Conservation (phyloP, 140 eudicot genomes). For the Oenanthe javanica region DNA sequence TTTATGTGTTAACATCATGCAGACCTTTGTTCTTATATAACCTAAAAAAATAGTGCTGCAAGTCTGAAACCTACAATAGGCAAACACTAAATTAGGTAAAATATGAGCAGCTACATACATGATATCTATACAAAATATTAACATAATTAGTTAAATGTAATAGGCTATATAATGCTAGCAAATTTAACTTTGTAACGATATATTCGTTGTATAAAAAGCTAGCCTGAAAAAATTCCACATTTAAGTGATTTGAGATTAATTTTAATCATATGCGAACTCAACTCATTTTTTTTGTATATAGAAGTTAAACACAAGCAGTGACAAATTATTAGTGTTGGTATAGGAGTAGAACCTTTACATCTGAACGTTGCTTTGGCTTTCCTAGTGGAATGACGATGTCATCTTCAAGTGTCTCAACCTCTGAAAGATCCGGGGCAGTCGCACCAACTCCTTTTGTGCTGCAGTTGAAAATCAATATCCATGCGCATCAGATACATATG, state of each 20-base stretch:
- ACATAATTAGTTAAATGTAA: too few relatives aligned
- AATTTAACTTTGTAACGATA: constrained; percentile 24
- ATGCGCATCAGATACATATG: background rate
- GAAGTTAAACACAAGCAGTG: background rate
- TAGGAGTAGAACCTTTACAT: background rate
- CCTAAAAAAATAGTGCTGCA: too few relatives aligned
- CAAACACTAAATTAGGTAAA: too few relatives aligned
- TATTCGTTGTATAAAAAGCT: constrained; percentile 77
- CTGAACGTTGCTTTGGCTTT: constrained; percentile 40
- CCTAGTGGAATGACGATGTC: constrained; percentile 88
- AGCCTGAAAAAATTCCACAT: constrained; percentile 40
- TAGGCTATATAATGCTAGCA: too few relatives aligned
- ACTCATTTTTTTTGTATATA: background rate
- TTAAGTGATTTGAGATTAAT: background rate
- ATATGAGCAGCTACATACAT: too few relatives aligned
- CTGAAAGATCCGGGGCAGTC: constrained; percentile 67
- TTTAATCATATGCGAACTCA: background rate
- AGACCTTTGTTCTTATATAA: too few relatives aligned
- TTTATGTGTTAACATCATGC: too few relatives aligned
- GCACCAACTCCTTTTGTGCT: constrained; percentile 95
- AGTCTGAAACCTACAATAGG: too few relatives aligned
- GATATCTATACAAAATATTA: too few relatives aligned
- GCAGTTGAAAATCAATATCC: constrained; percentile 6
- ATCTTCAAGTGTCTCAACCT: constrained; percentile 62
- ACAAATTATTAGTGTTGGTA: background rate